Base-by-base conservation (phyloP, 2,329 filamentous ascomycete species). In the Calcarisporium arbuscula region DNA sequence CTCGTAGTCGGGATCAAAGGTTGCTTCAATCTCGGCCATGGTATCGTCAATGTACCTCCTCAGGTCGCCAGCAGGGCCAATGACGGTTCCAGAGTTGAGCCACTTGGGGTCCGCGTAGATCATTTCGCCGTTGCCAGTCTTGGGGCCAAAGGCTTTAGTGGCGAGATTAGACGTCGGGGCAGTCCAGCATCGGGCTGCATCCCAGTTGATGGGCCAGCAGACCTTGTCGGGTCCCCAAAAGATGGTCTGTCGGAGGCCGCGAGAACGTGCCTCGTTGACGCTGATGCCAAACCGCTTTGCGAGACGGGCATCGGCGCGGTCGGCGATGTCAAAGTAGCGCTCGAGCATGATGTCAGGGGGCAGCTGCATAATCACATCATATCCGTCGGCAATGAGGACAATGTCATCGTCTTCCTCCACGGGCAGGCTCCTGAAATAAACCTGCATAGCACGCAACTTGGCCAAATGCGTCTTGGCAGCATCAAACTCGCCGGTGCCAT, bases 351-450 rank as follows among this genome's bases (percentile, higher is more conserved):
- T 64, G 27, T 80, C 71, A 4, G 75, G 70, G 0, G 78, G 77
- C 3, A 84, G 60, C 51, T 85, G 80, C 39, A 82, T 75, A 59
- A 77, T 76, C 2, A 77, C 65, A 39, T 83, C 76, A 50, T 75
- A 70, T 2, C 72, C 77, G 50, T 84, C 79, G 6, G 79, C 65
- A 30, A 83, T 64, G 38, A 83, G 56, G 7, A 82, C 68, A 19
- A 85, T 55, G 50, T 85, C 80, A 15, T 74, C 62, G 37, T 78
- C 54, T 5, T 57, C 48, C 8, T 42, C 46, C 3, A 34, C 20
- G 8, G 39, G 36, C 4, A 62, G 44, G 12, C 42, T 42, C 20
- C 56, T 37, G 11, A 64, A 46, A 34, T 64, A 62, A n/a, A 50
- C 47, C 27, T 54, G 38, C 11, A 63, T 53, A 28, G 53, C 47